phyloP scores from a whole-genome alignment of 192 early-diverging fungal species.

The Jimgerdemannia flammicorona region DNA sequence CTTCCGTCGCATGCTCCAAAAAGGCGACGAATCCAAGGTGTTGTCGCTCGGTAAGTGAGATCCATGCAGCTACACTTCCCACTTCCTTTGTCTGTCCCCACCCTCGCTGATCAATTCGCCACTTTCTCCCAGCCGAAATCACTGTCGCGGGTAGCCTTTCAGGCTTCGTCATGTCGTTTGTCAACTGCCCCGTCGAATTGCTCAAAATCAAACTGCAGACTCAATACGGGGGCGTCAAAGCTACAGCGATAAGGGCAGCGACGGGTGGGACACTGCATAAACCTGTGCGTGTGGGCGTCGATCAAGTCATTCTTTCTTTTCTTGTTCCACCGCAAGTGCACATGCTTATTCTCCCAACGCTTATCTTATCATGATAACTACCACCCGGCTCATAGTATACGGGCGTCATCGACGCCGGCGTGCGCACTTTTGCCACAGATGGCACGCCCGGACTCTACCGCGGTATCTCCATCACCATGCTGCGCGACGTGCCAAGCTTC shows the following conservation, averaged over 20 bases:
- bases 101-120: not conserved
- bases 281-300: slow-evolving; percentile 19
- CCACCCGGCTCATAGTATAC: slow-evolving; percentile 60
- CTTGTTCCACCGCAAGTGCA: not conserved
- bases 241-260: too few relatives aligned
- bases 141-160: slow-evolving; percentile 53
- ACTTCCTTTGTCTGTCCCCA: too few relatives aligned
- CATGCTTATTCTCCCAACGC: slow-evolving; percentile 5
- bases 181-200: slow-evolving; percentile 67
- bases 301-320: too few relatives aligned
- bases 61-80: not conserved
- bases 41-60: slow-evolving; percentile 42
- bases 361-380: not conserved
- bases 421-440: slow-evolving; percentile 70
- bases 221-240: slow-evolving; percentile 28
- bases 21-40: slow-evolving; percentile 33
- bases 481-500: slow-evolving; percentile 90
- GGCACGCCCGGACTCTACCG: slow-evolving; percentile 81
- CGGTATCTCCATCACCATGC: slow-evolving; percentile 85
- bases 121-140: slow-evolving; percentile 37
- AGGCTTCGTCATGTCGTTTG: slow-evolving; percentile 65
- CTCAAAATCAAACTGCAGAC: slow-evolving; percentile 71
- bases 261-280: not conserved
- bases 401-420: slow-evolving; percentile 84
- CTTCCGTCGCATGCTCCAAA: slow-evolving; percentile 53